Base-by-base conservation (phyloP, 1,284 basidiomycete species). In the Rhodotorula sp. region DNA sequence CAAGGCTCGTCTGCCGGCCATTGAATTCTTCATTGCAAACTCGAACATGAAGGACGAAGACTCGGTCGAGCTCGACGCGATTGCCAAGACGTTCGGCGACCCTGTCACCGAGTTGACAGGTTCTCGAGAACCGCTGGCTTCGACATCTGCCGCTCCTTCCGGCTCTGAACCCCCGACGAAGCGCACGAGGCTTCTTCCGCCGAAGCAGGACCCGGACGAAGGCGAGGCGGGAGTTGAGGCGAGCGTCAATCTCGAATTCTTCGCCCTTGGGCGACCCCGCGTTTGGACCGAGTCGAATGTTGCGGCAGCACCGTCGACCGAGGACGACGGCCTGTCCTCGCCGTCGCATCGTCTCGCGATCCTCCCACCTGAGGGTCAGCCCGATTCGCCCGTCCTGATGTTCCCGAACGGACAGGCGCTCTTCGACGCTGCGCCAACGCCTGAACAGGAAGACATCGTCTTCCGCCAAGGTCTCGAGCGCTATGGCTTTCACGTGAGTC, bases 1-100 rank as follows among this genome's bases (percentile, higher is more conserved):
- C 40, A 63, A 64, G 22, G 69, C 72, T 2, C 64, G 72, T 8
- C 53, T 74, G 11, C 72, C 72, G 5, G 60, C 62, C 2, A 67
- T 74, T 64, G 69, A 71, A 34, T 64, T 69, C 59, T 74, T 69
- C 16, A 54, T 74, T 60, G 72, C 72, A 0, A 71, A 71, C 54
- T 55, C 65, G 28, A 37, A 51, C 11, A 18, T 62, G 10, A 53
- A 37, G 37, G 62, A 62, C 1, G 67, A 63, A 3, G 67, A 71
- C 11, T 48, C 54, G 4, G 54, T 52, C 4, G 69, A 68, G 57
- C 34, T 69, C 3, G 69, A 71, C 15, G 69, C 59, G 2, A 40
- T 69, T 5, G 59, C 61, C 55, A 62, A 56, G n/a, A 15, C 46
- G 1, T 74, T 69, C 13, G 72, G 72, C 9, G 69, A 70, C 46